phyloP scores from a whole-genome alignment of 2,329 filamentous ascomycete species.

The Penicillium vulpinum region DNA sequence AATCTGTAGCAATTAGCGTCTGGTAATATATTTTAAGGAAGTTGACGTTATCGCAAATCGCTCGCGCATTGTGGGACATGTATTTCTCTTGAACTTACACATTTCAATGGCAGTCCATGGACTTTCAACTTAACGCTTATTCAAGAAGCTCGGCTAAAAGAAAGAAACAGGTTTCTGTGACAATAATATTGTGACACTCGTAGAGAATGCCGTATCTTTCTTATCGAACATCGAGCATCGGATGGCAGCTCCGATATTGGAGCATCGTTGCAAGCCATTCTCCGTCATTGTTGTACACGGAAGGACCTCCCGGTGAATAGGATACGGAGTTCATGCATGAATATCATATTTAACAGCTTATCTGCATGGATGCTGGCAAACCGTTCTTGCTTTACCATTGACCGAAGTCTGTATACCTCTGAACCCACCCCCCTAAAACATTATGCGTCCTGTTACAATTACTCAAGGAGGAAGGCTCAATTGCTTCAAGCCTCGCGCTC shows the following conservation, averaged over 20 bases:
- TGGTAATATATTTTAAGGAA: background rate
- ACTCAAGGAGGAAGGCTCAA: conserved; percentile 6
- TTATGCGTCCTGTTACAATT: conserved; percentile 14
- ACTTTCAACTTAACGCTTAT: background rate
- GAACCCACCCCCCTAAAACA: background rate
- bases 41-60: background rate
- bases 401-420: background rate
- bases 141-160: background rate
- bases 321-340: background rate
- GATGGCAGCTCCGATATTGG: conserved; percentile 15
- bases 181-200: background rate
- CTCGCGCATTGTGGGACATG: background rate
- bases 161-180: background rate
- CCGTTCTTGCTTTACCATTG: background rate
- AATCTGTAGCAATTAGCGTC: background rate
- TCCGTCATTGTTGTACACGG: conserved; percentile 2
- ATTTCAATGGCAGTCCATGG: background rate
- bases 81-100: background rate
- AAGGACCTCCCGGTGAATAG: conserved; percentile 2
- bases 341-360: conserved; percentile 2
- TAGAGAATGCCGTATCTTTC: background rate
- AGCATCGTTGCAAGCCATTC: conserved; percentile 1
- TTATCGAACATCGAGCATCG: conserved; percentile 11
- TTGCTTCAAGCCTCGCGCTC: background rate
- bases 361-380: background rate